Evolutionary conservation across 2,329 filamentous ascomycete species (phyloP), one percentile per base, ranked within the genome.

Genomic region (Venturia nashicola): DNA sequence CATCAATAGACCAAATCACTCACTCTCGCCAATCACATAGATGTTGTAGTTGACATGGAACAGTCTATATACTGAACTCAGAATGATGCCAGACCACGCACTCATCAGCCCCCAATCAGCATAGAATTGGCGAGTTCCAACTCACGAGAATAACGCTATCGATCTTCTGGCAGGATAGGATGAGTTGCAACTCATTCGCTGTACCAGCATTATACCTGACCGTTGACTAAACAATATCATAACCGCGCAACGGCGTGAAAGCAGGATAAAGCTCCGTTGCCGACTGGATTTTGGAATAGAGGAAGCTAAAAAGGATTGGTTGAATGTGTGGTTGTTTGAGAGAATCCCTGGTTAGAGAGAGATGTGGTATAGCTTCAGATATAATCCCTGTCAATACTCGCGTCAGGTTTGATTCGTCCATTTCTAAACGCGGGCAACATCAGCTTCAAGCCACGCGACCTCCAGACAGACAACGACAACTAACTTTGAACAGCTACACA

Each of bases 41-140:
- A 79, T 71, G 12, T 75, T 74, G 63, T 76, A 79, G 64, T 78
- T 75, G 43, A 78, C 65, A 67, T 79, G 76, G 60, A 78, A 79
- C 16, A 79, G 65, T 18, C 72, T 71, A 65, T 79, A 79, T 2
- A 74, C 70, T 11, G 77, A 79, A 54, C 70, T 73, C 70, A 79
- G 70, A 6, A 79, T 72, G 1, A 79, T 64, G 0, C 77, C 78
- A 12, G 73, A 77, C 71, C 39, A n/a, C 51, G 18, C 1, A 5
- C 6, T 36, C 48, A 36, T 55, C 27, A 55, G 48, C 27, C 3
- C 18, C n/a, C 1, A 55, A 55, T 18, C 11, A 34, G 16, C 27
- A 32, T 9, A 7, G 2, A n/a, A n/a, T 1, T 8, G 2, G 16
- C 8, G 5, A 36, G 0, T 36, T 51, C 5, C 11, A 57, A 57